Base-by-base conservation (phyloP, 2,329 filamentous ascomycete species). In the Rachicladosporium sp. region DNA sequence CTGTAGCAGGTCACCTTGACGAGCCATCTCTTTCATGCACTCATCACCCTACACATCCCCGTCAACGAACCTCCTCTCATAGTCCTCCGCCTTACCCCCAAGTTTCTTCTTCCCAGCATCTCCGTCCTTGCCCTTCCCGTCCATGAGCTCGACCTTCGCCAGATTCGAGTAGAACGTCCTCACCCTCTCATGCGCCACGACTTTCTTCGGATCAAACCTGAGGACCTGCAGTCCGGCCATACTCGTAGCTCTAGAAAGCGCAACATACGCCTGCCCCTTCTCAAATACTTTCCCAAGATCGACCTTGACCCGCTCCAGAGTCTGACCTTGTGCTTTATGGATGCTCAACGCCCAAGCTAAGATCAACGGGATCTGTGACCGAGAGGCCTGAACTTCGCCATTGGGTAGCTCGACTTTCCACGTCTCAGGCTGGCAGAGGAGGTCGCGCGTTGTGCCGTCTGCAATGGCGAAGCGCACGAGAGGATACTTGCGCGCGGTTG, bases 401-500 rank as follows among this genome's bases (percentile, higher is more conserved):
- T 83, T 94, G 2, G 91, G 91, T n/a, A 93, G 71, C 57, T 98
- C 93, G 19, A 94, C 83, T 60, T 95, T 98, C 91, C 91, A 98
- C 29, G 82, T 76, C 58, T 96, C 91, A 8, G 80, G 82, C 46
- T 84, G 76, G 59, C 87, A 89, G 6, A 96, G 76, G 37, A 96
- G 71, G 43, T 79, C 74, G 41, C 86, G 73, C 33, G 75, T 73
- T 1, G 77, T 80, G 29, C 88, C 88, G 53, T 94, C 86, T 2
- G 80, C 74, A 21, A 85, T 73, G 30, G 77, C 71, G 57, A 98
- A 98, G 41, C 81, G 77, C 3, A 98, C 88, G 6, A 95, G 67
- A 0, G 91, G 91, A 61, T 77, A 96, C 50, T 80, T 71, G 37
- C 70, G 69, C 13, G 67, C 60, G 35, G 69, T 65, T 6, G 68